Conservation (phyloP, 768 basidiomycete species). For the Russula brevipes region DNA sequence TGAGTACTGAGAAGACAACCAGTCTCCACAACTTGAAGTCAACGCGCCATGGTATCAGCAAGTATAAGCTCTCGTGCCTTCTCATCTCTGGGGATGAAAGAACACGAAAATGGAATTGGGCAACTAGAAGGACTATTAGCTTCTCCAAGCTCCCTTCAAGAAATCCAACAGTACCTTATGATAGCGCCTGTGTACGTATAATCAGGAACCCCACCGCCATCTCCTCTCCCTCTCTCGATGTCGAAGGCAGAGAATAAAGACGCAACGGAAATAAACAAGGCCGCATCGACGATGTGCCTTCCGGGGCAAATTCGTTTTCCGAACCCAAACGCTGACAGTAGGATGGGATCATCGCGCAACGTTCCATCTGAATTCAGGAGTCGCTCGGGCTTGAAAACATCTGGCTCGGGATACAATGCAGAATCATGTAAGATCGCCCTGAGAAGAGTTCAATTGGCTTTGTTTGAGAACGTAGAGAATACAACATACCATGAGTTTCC, state of each 20-base stretch:
- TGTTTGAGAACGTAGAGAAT: background rate
- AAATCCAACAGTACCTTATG: background rate
- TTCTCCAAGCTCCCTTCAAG: background rate
- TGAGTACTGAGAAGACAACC: background rate
- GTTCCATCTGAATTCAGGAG: background rate
- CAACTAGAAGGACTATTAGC: background rate
- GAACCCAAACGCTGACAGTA: background rate
- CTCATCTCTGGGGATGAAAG: background rate
- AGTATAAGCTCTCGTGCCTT: background rate
- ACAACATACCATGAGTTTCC: background rate
- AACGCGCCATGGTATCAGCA: background rate
- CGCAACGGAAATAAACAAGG: background rate
- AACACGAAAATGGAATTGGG: background rate
- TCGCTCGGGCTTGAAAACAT: background rate
- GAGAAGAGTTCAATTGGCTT: background rate
- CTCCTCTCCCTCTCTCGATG: background rate
- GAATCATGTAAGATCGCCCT: constrained; percentile 9
- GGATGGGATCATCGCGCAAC: background rate
- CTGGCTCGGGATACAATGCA: background rate
- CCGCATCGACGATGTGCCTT: background rate
- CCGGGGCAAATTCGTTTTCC: background rate
- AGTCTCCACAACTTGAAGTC: background rate
- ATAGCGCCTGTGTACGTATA: background rate
- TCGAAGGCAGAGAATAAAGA: background rate
- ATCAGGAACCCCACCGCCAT: background rate